Percentiles rank a stretch among this genome's conserved stretches.
Evolutionary conservation across 2,329 filamentous ascomycete genomes (phyloP).

Genomic region (Nigrograna mackinnonii): DNA sequence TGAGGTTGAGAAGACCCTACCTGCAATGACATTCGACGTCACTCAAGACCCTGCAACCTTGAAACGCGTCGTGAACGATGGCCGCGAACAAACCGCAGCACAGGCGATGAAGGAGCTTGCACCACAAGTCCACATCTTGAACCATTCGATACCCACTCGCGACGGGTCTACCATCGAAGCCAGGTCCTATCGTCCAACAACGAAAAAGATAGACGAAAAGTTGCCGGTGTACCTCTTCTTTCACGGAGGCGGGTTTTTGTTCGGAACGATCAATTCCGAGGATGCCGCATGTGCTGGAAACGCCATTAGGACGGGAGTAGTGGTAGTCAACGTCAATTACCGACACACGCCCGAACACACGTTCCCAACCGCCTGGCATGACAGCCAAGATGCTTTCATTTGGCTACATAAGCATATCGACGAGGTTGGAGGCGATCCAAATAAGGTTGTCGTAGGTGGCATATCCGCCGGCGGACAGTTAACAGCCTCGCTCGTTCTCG

Average conservation of each 20-base stretch:
- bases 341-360: conserved; percentile 59
- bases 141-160: conserved; percentile 44
- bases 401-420: conserved; percentile 56
- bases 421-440: conserved; percentile 43
- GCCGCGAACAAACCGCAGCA: conserved; percentile 21
- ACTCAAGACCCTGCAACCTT: conserved; percentile 17
- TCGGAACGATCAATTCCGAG: conserved; percentile 58
- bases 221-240: conserved; percentile 54
- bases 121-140: conserved; percentile 21
- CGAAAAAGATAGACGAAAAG: conserved; percentile 29
- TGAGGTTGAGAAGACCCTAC: conserved; percentile 30
- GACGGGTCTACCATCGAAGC: conserved; percentile 51
- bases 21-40: conserved; percentile 23
- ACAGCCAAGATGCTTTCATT: conserved; percentile 57
- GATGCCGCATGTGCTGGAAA: conserved; percentile 56
- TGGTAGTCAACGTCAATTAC: conserved; percentile 62
- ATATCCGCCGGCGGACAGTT: conserved; percentile 57
- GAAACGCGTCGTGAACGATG: conserved; percentile 20
- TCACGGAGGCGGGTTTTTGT: conserved; percentile 61
- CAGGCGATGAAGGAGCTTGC: conserved; percentile 21
- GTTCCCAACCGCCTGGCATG: conserved; percentile 59
- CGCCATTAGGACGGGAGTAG: conserved; percentile 44
- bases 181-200: conserved; percentile 51
- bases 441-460: conserved; percentile 54
- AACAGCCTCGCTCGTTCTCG: conserved; percentile 47